Evolutionary conservation across 768 basidiomycete species (phyloP).

Genomic region (Lentinula boryana): DNA sequence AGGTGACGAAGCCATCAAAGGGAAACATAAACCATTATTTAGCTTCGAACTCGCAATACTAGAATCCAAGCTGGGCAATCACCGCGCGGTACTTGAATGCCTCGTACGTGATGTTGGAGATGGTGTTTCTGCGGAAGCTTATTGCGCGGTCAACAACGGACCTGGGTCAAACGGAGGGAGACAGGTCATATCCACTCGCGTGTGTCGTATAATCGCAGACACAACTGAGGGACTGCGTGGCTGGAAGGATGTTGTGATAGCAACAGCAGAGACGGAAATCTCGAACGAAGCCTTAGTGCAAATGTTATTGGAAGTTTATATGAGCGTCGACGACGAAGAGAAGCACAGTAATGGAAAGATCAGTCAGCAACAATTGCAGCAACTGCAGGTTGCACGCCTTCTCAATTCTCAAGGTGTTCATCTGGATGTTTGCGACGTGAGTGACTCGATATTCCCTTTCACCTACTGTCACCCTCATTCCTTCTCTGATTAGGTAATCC

Average conservation of each 20-base stretch:
- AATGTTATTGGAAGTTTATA: conserved; percentile 76
- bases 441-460: conserved; percentile 17
- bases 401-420: conserved; percentile 77
- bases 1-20: conserved; percentile 56
- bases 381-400: conserved; percentile 27
- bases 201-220: conserved; percentile 46
- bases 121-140: conserved; percentile 73
- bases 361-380: conserved; percentile 38
- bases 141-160: conserved; percentile 46
- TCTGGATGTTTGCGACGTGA: conserved; percentile 72
- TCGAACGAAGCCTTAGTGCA: conserved; percentile 56
- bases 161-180: conserved; percentile 44
- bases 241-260: conserved; percentile 18
- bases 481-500: conserved; percentile 42
- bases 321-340: conserved; percentile 43
- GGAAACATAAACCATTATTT: neutral
- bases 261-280: conserved; percentile 35
- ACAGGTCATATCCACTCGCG: conserved; percentile 58
- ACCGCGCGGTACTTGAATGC: conserved; percentile 55
- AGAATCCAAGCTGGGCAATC: conserved; percentile 37
- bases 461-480: conserved; percentile 4
- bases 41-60: neutral
- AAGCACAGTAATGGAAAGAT: conserved; percentile 39
- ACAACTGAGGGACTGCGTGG: conserved; percentile 36
- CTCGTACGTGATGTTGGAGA: conserved; percentile 73